Base-by-base conservation (phyloP, 768 basidiomycete species). In the Roridomyces roridus region DNA sequence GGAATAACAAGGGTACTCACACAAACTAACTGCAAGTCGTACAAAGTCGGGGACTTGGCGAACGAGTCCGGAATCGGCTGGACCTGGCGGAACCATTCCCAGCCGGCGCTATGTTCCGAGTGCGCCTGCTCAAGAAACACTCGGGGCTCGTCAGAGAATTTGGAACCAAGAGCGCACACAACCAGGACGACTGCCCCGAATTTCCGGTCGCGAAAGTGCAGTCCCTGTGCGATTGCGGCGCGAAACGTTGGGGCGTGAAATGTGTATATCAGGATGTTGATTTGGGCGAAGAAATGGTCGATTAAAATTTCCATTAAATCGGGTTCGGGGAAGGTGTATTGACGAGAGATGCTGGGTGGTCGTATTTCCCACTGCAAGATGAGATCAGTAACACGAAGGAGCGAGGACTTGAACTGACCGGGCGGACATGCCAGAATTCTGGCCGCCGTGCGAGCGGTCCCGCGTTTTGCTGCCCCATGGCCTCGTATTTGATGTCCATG, bases 151-250 rank as follows among this genome's bases (percentile, higher is more conserved):
- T 79, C 69, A 12, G 74, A 67, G 51, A 66, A 79, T 15, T 81
- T 70, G 0, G 77, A 62, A 6, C 77, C 85, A 51, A 78, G 67
- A 2, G 85, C 84, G 59, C 80, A 82, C 0, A 84, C 71, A 31
- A 78, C 69, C 18, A 85, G 68, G 6, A 84, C 74, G 2, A 77
- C 65, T 0, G 68, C 57, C 1, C 73, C 71, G 62, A 85, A 86
- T 6, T 68, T 65, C 6, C 63, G 55, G 51, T 82, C 74, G 5
- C 59, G 66, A 11, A 73, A 65, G 59, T 82, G 76, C 37, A 78
- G 57, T 0, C 74, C 72, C 3, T 68, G 67, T 1, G 63, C 62
- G 41, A 79, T 66, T 15, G 72, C 67, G 17, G 65, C 58, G 15
- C 78, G 70, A 59, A 85, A 82, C 6, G 78, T 71, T 77, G 80